Evolutionary conservation across 2,329 filamentous ascomycete species (phyloP).

Genomic region (Alternaria consortialis): DNA sequence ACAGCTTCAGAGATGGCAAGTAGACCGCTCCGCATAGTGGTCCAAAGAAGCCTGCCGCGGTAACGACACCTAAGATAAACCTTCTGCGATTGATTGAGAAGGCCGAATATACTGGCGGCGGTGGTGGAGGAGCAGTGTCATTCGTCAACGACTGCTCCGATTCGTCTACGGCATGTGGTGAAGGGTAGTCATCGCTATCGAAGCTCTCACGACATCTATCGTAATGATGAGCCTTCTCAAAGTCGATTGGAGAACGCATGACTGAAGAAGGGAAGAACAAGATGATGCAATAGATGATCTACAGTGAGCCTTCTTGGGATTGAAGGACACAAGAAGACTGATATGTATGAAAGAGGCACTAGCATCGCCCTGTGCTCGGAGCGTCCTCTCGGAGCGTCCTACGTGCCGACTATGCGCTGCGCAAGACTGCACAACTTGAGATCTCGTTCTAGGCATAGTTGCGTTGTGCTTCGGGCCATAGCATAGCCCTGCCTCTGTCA

Average conservation of each 20-base stretch:
- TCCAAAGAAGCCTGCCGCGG: slow-evolving; percentile 55
- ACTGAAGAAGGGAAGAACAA: slow-evolving; percentile 6
- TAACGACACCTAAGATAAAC: slow-evolving; percentile 54
- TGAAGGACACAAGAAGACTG: slow-evolving; percentile 19
- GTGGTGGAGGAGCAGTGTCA: slow-evolving; percentile 10
- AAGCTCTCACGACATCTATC: slow-evolving; percentile 34
- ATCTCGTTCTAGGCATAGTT: slow-evolving; percentile 12
- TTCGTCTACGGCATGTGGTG: slow-evolving; percentile 22
- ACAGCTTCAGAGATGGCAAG: slow-evolving; percentile 53
- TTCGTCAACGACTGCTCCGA: slow-evolving; percentile 21
- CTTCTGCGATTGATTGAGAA: slow-evolving; percentile 48
- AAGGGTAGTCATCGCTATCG: slow-evolving; percentile 31
- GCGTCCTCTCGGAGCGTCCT: slow-evolving; percentile 25
- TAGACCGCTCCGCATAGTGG: slow-evolving; percentile 58
- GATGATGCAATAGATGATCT: not conserved
- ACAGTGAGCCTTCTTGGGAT: not conserved
- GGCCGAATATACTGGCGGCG: slow-evolving; percentile 48
- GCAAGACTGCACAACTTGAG: slow-evolving; percentile 4
- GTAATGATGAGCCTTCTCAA: slow-evolving; percentile 34
- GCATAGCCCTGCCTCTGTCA: slow-evolving; percentile 13
- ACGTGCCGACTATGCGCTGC: slow-evolving; percentile 23
- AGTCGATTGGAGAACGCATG: slow-evolving; percentile 37
- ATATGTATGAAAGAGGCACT: slow-evolving; percentile 22
- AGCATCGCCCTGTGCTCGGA: slow-evolving; percentile 28
- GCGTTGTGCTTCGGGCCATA: slow-evolving; percentile 12